phyloP scores from a whole-genome alignment of 345 rosid genomes.

The Eucalyptus viminalis region DNA sequence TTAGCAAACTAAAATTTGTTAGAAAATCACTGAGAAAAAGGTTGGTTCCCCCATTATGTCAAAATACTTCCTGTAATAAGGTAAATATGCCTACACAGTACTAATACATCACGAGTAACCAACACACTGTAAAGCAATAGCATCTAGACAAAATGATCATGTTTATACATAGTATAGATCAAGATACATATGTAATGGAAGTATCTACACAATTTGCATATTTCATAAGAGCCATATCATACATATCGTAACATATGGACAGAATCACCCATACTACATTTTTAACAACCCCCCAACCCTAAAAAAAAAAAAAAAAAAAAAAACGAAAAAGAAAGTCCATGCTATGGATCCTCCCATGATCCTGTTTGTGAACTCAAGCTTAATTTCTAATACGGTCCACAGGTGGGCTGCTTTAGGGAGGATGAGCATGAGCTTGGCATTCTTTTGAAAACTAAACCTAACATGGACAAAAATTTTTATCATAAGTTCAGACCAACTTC shows the following conservation, averaged over 20 bases:
- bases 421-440: background rate
- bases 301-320: background rate
- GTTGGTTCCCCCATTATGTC: background rate
- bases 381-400: background rate
- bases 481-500: background rate
- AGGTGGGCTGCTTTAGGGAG: background rate
- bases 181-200: background rate
- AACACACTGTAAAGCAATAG: background rate
- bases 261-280: background rate
- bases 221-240: background rate
- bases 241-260: background rate
- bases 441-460: background rate
- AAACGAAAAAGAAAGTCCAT: no score
- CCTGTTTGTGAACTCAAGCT: background rate
- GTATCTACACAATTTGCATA: background rate
- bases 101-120: background rate
- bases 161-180: background rate
- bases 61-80: background rate
- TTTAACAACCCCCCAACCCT: background rate
- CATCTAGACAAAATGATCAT: background rate
- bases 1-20: background rate
- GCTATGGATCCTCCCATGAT: background rate
- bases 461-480: background rate
- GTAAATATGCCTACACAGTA: background rate
- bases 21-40: background rate